Evolutionary conservation across 1,284 basidiomycete genomes (phyloP).

Genomic region (Ustilago tritici): DNA sequence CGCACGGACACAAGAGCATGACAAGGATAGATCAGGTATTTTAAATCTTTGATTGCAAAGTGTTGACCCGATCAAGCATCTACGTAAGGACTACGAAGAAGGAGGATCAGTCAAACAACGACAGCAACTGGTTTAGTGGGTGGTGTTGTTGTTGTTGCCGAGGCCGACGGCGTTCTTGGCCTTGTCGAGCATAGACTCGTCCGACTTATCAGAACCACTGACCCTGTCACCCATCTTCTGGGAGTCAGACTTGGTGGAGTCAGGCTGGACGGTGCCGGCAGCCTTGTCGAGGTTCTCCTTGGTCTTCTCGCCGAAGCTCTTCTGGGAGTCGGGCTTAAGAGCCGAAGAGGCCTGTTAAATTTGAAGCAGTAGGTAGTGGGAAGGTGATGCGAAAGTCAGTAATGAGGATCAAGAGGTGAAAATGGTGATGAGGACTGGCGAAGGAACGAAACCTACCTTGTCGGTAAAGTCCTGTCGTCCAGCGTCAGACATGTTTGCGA

Average conservation of each 20-base stretch:
- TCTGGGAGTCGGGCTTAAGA: conserved; percentile 61
- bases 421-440: neutral
- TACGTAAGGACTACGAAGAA: neutral
- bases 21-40: neutral
- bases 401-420: neutral
- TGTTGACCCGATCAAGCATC: conserved; percentile 1
- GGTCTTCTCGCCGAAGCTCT: conserved; percentile 48
- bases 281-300: conserved; percentile 61
- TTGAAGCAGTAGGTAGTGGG: neutral
- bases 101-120: neutral
- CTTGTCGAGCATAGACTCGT: conserved; percentile 56
- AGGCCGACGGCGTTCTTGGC: conserved; percentile 60
- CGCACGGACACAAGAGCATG: neutral
- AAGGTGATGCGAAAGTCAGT: conserved; percentile 3
- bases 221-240: conserved; percentile 74
- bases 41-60: conserved; percentile 27
- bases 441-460: conserved; percentile 34
- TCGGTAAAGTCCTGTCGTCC: conserved; percentile 56
- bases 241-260: conserved; percentile 67
- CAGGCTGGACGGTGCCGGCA: conserved; percentile 70
- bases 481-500: conserved; percentile 54
- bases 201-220: conserved; percentile 69
- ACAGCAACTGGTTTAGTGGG: conserved; percentile 7
- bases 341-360: conserved; percentile 40
- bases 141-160: conserved; percentile 44